Percentiles rank a stretch among this genome's conserved stretches.
Conservation (phyloP, 108 stramenopile species). For the Nannochloropsis gaditana region DNA sequence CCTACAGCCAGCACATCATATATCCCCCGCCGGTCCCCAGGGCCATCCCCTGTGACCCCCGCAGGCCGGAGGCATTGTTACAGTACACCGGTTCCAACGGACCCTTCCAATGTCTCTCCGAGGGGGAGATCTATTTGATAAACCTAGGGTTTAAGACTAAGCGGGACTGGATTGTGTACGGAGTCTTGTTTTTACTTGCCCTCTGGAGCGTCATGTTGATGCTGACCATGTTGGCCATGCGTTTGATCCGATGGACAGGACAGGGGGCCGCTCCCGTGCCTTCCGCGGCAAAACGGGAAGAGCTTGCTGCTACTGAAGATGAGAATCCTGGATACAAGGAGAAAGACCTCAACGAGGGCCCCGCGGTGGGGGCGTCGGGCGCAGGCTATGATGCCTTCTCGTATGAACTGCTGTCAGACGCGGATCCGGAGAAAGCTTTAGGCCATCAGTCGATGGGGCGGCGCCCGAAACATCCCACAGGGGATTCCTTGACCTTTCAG, state of each 20-base stretch:
- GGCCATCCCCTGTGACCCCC: constrained; percentile 2
- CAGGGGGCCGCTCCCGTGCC: neutral
- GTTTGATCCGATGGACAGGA: neutral
- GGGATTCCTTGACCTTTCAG: constrained; percentile 43
- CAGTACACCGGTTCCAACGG: neutral
- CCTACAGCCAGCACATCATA: constrained; percentile 18
- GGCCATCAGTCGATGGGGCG: neutral
- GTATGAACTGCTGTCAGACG: neutral
- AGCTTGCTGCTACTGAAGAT: neutral
- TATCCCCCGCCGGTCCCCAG: constrained; percentile 2
- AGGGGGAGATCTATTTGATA: neutral
- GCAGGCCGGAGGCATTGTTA: neutral
- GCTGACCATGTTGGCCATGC: constrained; percentile 4
- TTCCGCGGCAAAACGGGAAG: neutral
- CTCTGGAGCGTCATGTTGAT: neutral
- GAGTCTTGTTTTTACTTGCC: constrained; percentile 3
- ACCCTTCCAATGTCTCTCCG: neutral
- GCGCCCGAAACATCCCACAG: constrained; percentile 33
- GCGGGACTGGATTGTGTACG: constrained; percentile 4
- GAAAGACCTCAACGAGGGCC: neutral
- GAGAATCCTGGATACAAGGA: neutral
- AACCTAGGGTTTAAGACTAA: neutral
- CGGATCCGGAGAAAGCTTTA: neutral
- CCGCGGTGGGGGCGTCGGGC: neutral
- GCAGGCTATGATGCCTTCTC: neutral